Conservation (phyloP, 306 rosid species). For the Prunus mongolica region DNA sequence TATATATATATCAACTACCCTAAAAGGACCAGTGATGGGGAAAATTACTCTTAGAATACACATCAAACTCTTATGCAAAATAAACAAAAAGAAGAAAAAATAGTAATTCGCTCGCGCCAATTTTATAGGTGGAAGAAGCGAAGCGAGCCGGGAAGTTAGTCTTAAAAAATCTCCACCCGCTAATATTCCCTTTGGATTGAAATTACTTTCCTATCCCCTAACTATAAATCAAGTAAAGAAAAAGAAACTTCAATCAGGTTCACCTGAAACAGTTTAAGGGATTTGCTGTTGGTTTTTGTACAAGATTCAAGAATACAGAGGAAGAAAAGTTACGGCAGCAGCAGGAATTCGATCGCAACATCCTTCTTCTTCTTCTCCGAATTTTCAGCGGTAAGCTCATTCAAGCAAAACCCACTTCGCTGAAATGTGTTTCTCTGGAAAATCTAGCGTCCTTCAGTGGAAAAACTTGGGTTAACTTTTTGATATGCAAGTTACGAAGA, state of each 20-base stretch:
- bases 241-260: not conserved
- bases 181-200: too few relatives aligned
- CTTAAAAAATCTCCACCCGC: too few relatives aligned
- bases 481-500: not conserved
- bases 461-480: too few relatives aligned
- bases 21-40: too few relatives aligned
- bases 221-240: not conserved
- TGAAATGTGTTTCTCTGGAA: not conserved
- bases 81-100: too few relatives aligned
- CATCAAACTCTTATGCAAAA: too few relatives aligned
- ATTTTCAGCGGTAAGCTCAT: not conserved
- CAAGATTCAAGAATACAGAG: not conserved
- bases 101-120: too few relatives aligned
- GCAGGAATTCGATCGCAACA: not conserved
- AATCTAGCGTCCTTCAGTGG: not conserved
- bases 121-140: too few relatives aligned
- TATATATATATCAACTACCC: too few relatives aligned
- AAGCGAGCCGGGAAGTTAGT: too few relatives aligned
- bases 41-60: too few relatives aligned
- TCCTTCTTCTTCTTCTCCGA: not conserved
- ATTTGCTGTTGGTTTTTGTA: not conserved
- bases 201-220: not conserved
- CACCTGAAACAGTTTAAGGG: not conserved
- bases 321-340: not conserved
- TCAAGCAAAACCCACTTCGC: not conserved